These are phyloP conservation scores for Hericium coralloides DNA, from an alignment of 768 basidiomycete genomes.

Conservation along the genomic window DNA sequence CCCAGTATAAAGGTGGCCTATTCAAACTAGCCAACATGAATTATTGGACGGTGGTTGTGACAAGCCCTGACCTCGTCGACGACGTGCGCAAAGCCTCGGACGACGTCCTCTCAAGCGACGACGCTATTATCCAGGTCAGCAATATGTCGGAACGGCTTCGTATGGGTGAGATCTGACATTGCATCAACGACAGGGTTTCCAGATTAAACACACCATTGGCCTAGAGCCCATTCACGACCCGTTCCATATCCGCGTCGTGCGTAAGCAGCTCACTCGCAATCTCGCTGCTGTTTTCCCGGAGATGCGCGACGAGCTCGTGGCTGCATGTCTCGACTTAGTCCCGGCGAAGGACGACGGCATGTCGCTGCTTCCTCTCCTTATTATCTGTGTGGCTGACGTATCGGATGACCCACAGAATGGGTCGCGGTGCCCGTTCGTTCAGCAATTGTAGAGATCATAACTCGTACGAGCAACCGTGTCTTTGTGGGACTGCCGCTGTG, in stretches of 20 bases:
- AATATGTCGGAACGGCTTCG: no score
- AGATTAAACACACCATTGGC: background rate
- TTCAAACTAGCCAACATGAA: conserved; percentile 38
- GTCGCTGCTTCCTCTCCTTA: background rate
- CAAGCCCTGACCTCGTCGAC: conserved; percentile 33
- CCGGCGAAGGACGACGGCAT: background rate
- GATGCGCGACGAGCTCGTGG: background rate
- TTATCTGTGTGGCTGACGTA: background rate
- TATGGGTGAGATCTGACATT: background rate
- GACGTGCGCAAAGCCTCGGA: conserved; percentile 45
- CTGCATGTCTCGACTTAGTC: background rate
- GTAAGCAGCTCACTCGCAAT: background rate
- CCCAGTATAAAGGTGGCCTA: conserved; percentile 12
- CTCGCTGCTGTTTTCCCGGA: background rate
- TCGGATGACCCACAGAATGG: background rate
- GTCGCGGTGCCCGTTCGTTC: background rate
- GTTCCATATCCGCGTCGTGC: background rate
- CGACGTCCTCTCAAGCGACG: conserved; percentile 22
- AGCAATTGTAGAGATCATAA: conserved; percentile 15
- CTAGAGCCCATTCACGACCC: background rate
- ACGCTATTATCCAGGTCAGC: background rate
- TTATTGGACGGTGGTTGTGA: conserved; percentile 38
- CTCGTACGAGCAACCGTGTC: conserved; percentile 31
- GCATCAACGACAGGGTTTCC: background rate
- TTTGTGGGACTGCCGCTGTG: conserved; percentile 32